Evolutionary conservation across 2,329 filamentous ascomycete species (phyloP), one percentile per base, ranked within the genome.

Genomic region (Didymosphaeria variabile): DNA sequence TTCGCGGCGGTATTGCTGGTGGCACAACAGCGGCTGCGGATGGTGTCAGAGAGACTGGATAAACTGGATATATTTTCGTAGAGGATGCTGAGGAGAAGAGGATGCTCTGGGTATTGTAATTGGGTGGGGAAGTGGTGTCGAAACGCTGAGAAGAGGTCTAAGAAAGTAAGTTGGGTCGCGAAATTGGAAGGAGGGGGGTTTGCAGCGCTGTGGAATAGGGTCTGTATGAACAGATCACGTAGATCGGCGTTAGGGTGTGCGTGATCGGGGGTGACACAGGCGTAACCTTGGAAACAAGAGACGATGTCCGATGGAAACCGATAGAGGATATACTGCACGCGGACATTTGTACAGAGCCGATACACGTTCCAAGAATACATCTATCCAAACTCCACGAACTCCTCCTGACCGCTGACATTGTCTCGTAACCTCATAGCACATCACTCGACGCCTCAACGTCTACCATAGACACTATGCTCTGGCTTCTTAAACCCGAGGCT

Each of bases 381-480:
- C 45, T 47, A 47, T 31, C 23, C 45, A 47, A 47, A 47, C 23
- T 5, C 23, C 21, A 29, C 21, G 12, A 47, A 47, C 45, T 26
- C 45, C 34, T 29, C 17, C 51, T n/a, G 12, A 4, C 38, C 36
- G 10, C 44, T 19, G 36, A n/a, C 29, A 19, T n/a, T 26, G 10
- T 34, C 26, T 47, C 51, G 36, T 57, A 47, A 38, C 31, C 32
- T 46, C 42, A 36, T 53, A 34, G 17, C 15, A 29, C 31, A 38
- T 42, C 29, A 42, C 15, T 26, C 15, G 12, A n/a, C 26, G 5
- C n/a, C 38, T 59, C 38, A 82, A 19, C 80, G 75, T 58, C 80
- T 67, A 4, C 79, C 80, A 68, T 80, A 83, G 6, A 82, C 76
- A 29, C 77, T 74, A 60, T 80, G 72, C 55, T 83, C 80, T 10